Evolutionary conservation across 352 stramenopile species (phyloP).

Genomic region (Phytopythium mirpurense): DNA sequence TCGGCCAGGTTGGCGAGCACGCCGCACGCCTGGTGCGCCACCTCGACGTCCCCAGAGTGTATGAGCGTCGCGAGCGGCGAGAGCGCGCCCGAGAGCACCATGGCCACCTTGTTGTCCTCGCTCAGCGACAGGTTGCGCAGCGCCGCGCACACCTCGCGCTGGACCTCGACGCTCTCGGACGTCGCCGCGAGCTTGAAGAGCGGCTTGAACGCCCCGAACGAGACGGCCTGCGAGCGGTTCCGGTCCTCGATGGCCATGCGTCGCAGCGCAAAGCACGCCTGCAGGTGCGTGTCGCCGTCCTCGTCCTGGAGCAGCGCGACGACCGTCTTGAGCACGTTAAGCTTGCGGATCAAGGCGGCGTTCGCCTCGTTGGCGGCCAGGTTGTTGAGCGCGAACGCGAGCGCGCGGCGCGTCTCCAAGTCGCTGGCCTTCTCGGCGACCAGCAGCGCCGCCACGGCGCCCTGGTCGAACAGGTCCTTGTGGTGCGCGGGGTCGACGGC

Average conservation of each 20-base stretch:
- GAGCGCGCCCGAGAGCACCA: conserved; percentile 84
- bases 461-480: conserved; percentile 91
- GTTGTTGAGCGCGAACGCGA: conserved; percentile 95
- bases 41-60: conserved; percentile 88
- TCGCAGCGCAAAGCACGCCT: conserved; percentile 90
- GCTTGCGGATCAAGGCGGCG: conserved; percentile 77
- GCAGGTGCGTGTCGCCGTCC: conserved; percentile 92
- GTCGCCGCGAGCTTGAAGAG: conserved; percentile 81
- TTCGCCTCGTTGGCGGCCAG: conserved; percentile 90
- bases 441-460: conserved; percentile 87
- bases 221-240: conserved; percentile 90
- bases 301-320: conserved; percentile 81
- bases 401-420: conserved; percentile 88
- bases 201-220: conserved; percentile 87
- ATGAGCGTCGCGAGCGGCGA: conserved; percentile 84
- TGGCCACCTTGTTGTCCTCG: conserved; percentile 91
- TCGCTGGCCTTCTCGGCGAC: conserved; percentile 77
- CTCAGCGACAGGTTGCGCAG: conserved; percentile 90
- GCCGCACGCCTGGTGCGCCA: conserved; percentile 87
- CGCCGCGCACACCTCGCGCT: conserved; percentile 89
- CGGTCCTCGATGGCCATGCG: conserved; percentile 89
- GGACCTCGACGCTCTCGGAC: conserved; percentile 89
- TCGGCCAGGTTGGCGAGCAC: conserved; percentile 93
- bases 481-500: conserved; percentile 87
- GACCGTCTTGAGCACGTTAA: conserved; percentile 83